A percentile compares a stretch with the other conserved stretches of the same genome.
Conservation (phyloP, 768 basidiomycete species). For the Mycena vulgaris region DNA sequence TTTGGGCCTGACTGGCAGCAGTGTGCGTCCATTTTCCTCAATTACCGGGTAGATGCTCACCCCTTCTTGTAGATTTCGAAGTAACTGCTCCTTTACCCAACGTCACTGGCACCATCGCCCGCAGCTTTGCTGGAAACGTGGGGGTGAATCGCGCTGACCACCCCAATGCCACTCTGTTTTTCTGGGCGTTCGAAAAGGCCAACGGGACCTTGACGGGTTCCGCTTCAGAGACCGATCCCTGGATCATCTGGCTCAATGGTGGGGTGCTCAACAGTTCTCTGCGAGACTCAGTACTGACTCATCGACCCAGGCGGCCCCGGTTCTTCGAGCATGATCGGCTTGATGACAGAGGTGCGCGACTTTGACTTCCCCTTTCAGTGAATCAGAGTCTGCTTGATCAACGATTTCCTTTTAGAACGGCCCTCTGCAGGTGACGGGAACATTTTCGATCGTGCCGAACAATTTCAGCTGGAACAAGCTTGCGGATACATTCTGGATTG, state of each 20-base stretch:
- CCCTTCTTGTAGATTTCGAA: too few species aligned
- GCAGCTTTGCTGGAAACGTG: slow-evolving; percentile 75
- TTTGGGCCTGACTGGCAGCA: too few species aligned
- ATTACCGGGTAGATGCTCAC: too few species aligned
- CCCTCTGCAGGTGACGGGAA: slow-evolving; percentile 69
- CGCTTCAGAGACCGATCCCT: slow-evolving; percentile 59
- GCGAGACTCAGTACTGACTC: neutral
- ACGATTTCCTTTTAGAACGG: slow-evolving; percentile 65
- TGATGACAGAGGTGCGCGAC: slow-evolving; percentile 73
- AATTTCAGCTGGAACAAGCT: slow-evolving; percentile 72
- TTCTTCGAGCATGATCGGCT: slow-evolving; percentile 75
- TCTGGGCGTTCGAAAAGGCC: slow-evolving; percentile 73
- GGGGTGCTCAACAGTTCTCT: too few species aligned
- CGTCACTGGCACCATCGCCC: slow-evolving; percentile 64
- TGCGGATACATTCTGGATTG: slow-evolving; percentile 80
- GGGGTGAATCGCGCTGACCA: slow-evolving; percentile 71
- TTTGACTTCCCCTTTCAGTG: too few species aligned
- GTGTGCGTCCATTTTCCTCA: too few species aligned
- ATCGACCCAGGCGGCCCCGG: slow-evolving; percentile 65
- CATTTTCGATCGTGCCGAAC: slow-evolving; percentile 67
- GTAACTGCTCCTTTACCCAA: too few species aligned
- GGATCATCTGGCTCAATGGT: slow-evolving; percentile 84
- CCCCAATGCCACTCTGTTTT: slow-evolving; percentile 77
- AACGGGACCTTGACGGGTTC: slow-evolving; percentile 67
- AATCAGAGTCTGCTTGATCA: neutral